A percentile compares a stretch with the other conserved stretches of the same genome.
phyloP scores from a whole-genome alignment of 1,284 basidiomycete species.

The Mycena sp. region DNA sequence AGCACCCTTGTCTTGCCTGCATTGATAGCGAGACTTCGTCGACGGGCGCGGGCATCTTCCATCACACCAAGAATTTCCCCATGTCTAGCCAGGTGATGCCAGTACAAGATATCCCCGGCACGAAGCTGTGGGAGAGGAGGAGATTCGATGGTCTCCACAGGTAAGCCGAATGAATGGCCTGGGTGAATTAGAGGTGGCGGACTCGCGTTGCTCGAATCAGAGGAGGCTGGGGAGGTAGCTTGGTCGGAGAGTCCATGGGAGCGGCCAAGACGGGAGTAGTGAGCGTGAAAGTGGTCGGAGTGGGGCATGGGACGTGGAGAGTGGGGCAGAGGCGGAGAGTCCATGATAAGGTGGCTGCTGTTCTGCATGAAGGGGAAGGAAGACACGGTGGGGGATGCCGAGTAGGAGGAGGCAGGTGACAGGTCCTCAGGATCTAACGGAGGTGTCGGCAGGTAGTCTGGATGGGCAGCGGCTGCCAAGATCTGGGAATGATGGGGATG shows the following conservation, averaged over 20 bases:
- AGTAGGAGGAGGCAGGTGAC: constrained; percentile 36
- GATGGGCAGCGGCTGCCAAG: constrained; percentile 33
- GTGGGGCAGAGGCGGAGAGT: constrained; percentile 15
- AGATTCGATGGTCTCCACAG: constrained; percentile 48
- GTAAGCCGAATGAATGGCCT: constrained; percentile 36
- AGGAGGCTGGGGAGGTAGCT: constrained; percentile 30
- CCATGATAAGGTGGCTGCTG: constrained; percentile 16
- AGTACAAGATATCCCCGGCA: constrained; percentile 77
- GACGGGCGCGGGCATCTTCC: constrained; percentile 65
- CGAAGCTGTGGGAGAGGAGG: constrained; percentile 52
- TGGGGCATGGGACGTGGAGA: constrained; percentile 29
- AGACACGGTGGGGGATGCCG: constrained; percentile 38
- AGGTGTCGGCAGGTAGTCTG: constrained; percentile 52
- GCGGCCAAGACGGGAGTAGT: constrained; percentile 18
- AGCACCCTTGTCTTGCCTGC: constrained; percentile 26
- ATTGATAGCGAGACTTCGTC: constrained; percentile 24
- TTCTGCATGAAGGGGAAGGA: constrained; percentile 35
- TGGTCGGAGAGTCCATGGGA: constrained; percentile 11
- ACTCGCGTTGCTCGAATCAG: constrained; percentile 32
- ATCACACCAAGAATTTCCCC: constrained; percentile 78
- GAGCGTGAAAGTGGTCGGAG: constrained; percentile 30
- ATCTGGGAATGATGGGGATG: constrained; percentile 20
- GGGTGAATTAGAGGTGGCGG: constrained; percentile 37
- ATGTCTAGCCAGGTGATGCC: constrained; percentile 78
- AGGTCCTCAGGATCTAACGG: constrained; percentile 49